Base-by-base conservation (phyloP, 2,329 filamentous ascomycete genomes). In the Paraphaeosphaeria minitans region DNA sequence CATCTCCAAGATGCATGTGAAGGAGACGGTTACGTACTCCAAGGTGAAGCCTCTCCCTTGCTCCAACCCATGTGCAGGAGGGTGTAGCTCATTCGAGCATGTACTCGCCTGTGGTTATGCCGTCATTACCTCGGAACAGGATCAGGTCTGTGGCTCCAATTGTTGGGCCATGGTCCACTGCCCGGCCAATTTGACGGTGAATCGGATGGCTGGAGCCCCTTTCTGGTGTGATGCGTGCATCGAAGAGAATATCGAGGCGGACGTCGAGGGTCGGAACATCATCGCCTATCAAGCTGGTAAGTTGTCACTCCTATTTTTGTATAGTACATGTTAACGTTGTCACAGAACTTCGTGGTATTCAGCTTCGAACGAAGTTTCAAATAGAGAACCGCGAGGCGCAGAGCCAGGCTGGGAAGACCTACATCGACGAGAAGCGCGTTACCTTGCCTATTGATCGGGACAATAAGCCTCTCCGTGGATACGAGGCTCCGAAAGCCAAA, bases 201-300 rank as follows among this genome's bases (percentile, higher is more conserved):
- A 19, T 29, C 4, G 8, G 3, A 12, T 5, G 16, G 31, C 22
- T n/a, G 43, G 24, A 29, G 53, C 16, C 10, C 37, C 21, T 4
- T 51, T 56, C 27, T 56, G 54, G 46, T 56, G 54, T 35, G 46
- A 51, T 22, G 54, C 54, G 1, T 50, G 54, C 19, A 10, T 50
- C 13, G 54, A 56, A 35, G 46, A 50, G 21, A 10, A n/a, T 6
- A 45, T 56, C 24, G 54, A 51, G 37, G n/a, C 39, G 21, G 8
- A 29, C 9, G 29, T 55, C 12, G 45, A 41, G 16, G 3, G 2
- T 14, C 9, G 16, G 14, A 19, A 14, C 24, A 41, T 37, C 16
- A 43, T 5, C 24, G 8, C 42, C 29, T n/a, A 22, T 19, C 22
- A 48, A 7, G 53, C 42, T 2, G 53, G 29, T 55, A 55, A 43